These are phyloP conservation scores for Exsudoporus frostii DNA, from an alignment of 768 basidiomycete species.

Conservation along the genomic window DNA sequence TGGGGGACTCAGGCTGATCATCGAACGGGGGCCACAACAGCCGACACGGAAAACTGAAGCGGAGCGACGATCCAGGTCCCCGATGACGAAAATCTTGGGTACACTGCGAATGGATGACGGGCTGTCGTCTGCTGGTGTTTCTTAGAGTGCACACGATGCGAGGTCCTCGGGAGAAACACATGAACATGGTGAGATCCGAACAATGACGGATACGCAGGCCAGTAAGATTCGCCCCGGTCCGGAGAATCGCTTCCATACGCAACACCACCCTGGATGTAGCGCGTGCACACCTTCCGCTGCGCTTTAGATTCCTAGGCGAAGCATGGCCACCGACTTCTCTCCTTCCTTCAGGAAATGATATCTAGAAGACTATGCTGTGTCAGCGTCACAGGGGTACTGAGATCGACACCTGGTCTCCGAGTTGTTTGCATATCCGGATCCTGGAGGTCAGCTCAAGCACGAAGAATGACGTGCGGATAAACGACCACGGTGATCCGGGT, in stretches of 20 bases:
- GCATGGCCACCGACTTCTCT: background rate
- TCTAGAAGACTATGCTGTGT: background rate
- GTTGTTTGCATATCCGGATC: background rate
- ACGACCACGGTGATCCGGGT: conserved; percentile 7
- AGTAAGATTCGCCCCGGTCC: conserved; percentile 4
- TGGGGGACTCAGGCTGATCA: background rate
- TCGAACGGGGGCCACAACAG: background rate
- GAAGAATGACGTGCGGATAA: conserved; percentile 9
- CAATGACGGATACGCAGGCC: conserved; percentile 3
- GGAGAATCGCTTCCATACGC: conserved; percentile 15
- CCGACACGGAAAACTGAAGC: background rate
- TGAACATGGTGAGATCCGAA: conserved; percentile 1
- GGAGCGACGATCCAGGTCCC: background rate
- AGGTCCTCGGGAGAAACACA: background rate
- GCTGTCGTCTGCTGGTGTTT: background rate
- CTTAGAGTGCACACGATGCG: background rate
- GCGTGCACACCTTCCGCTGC: background rate
- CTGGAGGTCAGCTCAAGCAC: background rate
- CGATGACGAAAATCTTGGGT: background rate
- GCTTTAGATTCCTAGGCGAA: background rate
- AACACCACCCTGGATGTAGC: background rate
- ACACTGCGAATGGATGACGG: background rate
- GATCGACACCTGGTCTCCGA: background rate
- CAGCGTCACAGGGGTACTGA: too few relatives aligned
- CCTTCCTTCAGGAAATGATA: background rate